Evolutionary conservation across 768 basidiomycete genomes (phyloP), one percentile per base, ranked within the genome.

Genomic region (Serendipita sp.): DNA sequence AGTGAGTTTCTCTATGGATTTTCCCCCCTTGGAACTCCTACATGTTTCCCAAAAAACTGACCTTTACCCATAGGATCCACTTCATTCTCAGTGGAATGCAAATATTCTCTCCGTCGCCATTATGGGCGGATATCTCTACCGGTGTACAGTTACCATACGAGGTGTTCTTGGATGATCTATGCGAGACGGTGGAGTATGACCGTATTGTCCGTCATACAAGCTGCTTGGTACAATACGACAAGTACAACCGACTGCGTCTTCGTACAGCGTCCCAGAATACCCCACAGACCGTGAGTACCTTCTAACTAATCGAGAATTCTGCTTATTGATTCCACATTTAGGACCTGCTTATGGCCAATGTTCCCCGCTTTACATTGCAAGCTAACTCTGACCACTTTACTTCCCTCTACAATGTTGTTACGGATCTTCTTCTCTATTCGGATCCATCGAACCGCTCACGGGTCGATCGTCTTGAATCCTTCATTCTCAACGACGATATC

Each of bases 171-270:
- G 92, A 97, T 73, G 79, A 84, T 60, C 81, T 85, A 48, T 88
- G 87, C 69, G 88, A 93, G 73, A 86, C 83, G 64, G 76, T 77
- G 53, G 82, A 82, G 56, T 95, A 95, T 71, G 90, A 95, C 68
- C 86, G 91, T 2, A 78, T 98, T 42, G 88, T 97, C 3, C 88
- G 90, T 2, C 88, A 90, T 71, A 90, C 93, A 0, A 83, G 89
- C 63, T 88, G 88, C 0, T 83, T 79, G 3, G 82, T 95, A 65
- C 86, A 84, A 51, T 91, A 93, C 70, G 94, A 97, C 77, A 92
- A 90, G 71, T 95, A 95, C 76, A 98, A 98, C 73, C 85, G 86
- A 43, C 79, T 96, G 7, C 84, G 94, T 38, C 74, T 93, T 60
- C 84, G 85, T 45, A 90, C 84, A 22, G 30, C 24, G 17, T 58